Conservation (phyloP, 345 rosid species). For the Pistacia integerrima region DNA sequence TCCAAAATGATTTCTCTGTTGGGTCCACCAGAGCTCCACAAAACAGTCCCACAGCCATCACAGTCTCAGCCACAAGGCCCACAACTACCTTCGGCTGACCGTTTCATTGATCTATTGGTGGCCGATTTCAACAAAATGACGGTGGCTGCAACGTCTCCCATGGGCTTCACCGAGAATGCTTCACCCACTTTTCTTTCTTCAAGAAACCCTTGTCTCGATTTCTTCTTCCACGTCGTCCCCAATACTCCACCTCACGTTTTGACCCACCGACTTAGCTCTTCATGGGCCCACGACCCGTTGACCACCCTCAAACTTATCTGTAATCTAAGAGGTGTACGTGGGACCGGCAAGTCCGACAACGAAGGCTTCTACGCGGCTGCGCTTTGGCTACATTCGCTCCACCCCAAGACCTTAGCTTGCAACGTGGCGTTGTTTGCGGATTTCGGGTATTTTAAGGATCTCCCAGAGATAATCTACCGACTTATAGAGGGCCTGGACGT, state of each 20-base stretch:
- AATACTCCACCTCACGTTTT: slow-evolving; percentile 35
- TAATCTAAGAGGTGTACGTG: slow-evolving; percentile 67
- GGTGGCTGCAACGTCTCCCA: slow-evolving; percentile 20
- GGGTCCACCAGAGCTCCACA: slow-evolving; percentile 49
- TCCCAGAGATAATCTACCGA: slow-evolving; percentile 67
- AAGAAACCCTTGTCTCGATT: slow-evolving; percentile 62
- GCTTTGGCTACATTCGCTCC: slow-evolving; percentile 54
- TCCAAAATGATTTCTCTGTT: slow-evolving; percentile 38
- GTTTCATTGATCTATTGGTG: slow-evolving; percentile 45
- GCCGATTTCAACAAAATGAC: slow-evolving; percentile 35
- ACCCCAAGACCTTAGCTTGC: slow-evolving; percentile 64
- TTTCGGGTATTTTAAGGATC: slow-evolving; percentile 68
- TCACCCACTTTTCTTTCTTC: slow-evolving; percentile 43
- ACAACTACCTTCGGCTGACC: background rate
- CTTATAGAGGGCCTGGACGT: slow-evolving; percentile 48
- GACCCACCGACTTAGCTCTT: slow-evolving; percentile 21
- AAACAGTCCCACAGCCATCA: background rate
- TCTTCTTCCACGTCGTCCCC: slow-evolving; percentile 65
- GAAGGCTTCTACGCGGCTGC: slow-evolving; percentile 68
- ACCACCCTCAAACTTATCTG: slow-evolving; percentile 63
- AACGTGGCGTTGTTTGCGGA: slow-evolving; percentile 36
- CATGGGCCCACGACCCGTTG: slow-evolving; percentile 57
- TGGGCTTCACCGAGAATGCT: slow-evolving; percentile 47
- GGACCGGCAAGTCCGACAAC: slow-evolving; percentile 65
- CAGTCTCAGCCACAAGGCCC: background rate